Percentiles rank a stretch among this genome's conserved stretches.
These are phyloP conservation scores for Geranomyces variabilis DNA, from an alignment of 192 early-diverging fungal genomes.

Conservation along the genomic window DNA sequence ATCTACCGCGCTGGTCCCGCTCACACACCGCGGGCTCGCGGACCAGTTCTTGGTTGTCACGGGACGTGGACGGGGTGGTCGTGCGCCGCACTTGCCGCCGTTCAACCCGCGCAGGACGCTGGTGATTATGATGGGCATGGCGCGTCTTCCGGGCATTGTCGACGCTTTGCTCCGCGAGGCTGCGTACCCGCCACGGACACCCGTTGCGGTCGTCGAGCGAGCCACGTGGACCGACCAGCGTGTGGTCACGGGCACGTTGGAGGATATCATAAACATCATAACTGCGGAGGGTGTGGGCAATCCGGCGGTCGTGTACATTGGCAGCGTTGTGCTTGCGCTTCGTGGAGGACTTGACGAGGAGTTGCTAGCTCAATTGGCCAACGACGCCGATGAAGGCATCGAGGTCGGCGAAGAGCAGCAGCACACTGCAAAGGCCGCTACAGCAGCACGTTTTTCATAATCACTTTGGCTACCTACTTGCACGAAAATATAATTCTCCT, in stretches of 20 bases:
- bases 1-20: conserved; percentile 71
- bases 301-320: conserved; percentile 67
- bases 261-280: conserved; percentile 64
- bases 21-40: conserved; percentile 86
- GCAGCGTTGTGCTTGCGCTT: conserved; percentile 1
- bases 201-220: conserved; percentile 81
- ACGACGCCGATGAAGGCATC: conserved; percentile 1
- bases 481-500: too few relatives aligned
- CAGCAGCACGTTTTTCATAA: too few relatives aligned
- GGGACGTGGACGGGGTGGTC: conserved; percentile 76
- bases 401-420: too few relatives aligned
- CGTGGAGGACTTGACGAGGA: not conserved
- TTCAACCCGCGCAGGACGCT: conserved; percentile 71
- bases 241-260: conserved; percentile 68
- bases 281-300: conserved; percentile 59
- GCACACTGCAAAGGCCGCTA: too few relatives aligned
- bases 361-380: not conserved
- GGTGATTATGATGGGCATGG: conserved; percentile 85
- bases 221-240: conserved; percentile 69
- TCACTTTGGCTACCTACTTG: too few relatives aligned
- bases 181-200: conserved; percentile 67
- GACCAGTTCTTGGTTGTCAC: conserved; percentile 87
- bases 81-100: conserved; percentile 72
- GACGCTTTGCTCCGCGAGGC: conserved; percentile 56
- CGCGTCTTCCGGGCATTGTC: conserved; percentile 63